phyloP scores from a whole-genome alignment of 139 green algal species.

The Chlorella sorokiniana region DNA sequence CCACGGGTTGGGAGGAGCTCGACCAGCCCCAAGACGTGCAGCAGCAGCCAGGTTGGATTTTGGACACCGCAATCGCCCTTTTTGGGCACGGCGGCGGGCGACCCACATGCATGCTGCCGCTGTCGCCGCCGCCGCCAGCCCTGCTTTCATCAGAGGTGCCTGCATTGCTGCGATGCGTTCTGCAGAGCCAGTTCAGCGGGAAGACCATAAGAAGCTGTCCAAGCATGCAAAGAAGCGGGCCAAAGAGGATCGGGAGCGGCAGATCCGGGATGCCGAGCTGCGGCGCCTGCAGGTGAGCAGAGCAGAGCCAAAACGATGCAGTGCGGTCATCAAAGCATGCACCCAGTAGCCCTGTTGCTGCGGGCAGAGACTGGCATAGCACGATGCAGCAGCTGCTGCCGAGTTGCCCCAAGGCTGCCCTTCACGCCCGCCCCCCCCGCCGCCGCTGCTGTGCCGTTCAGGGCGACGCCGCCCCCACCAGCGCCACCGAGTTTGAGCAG shows the following conservation, averaged over 20 bases:
- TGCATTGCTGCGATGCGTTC: too few species aligned
- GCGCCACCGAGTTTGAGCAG: conserved; percentile 80
- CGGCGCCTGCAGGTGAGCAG: conserved; percentile 42
- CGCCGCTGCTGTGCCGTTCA: neutral
- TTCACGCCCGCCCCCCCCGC: neutral
- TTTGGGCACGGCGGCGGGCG: too few species aligned
- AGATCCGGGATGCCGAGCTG: conserved; percentile 66
- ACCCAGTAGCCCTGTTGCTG: too few species aligned
- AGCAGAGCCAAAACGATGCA: neutral
- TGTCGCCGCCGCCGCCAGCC: neutral
- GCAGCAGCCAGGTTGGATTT: conserved; percentile 25
- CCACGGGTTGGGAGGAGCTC: conserved; percentile 35
- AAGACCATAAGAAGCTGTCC: conserved; percentile 40
- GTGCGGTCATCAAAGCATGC: too few species aligned
- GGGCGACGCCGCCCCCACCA: conserved; percentile 59
- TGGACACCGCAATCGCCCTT: too few species aligned
- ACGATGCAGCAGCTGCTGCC: neutral
- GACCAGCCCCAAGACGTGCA: conserved; percentile 30
- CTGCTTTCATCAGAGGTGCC: neutral
- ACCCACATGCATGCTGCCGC: conserved; percentile 27
- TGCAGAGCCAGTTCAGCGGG: conserved; percentile 24
- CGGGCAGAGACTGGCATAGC: too few species aligned
- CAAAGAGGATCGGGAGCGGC: conserved; percentile 60
- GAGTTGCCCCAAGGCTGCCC: neutral
- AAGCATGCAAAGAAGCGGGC: conserved; percentile 67